A percentile compares a stretch with the other conserved stretches of the same genome.
Evolutionary conservation across 176 grass and related monocot genomes (phyloP).

Genomic region (Bolboschoenus planiculmis): DNA sequence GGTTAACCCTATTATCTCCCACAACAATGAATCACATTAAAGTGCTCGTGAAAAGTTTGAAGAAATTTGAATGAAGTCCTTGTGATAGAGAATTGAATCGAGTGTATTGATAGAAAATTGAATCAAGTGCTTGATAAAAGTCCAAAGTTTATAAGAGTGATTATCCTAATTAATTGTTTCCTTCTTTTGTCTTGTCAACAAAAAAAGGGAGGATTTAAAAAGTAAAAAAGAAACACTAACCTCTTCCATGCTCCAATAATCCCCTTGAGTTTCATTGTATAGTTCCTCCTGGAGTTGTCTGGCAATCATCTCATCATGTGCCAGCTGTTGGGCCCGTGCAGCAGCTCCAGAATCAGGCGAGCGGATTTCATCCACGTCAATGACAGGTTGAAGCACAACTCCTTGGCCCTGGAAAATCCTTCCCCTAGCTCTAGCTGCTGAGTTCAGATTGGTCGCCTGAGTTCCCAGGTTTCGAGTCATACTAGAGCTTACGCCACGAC

Average conservation of each 20-base stretch:
- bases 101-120: not conserved
- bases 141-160: not conserved
- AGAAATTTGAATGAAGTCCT: not conserved
- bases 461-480: slow-evolving; percentile 28
- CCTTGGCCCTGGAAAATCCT: not conserved
- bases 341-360: slow-evolving; percentile 33
- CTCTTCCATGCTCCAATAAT: slow-evolving; percentile 45
- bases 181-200: slow-evolving; percentile 2
- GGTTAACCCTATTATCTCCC: not conserved
- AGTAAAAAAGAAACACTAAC: slow-evolving; percentile 28
- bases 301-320: slow-evolving; percentile 85
- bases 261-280: slow-evolving; percentile 55
- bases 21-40: not conserved
- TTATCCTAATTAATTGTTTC: not conserved
- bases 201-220: not conserved
- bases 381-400: slow-evolving; percentile 33
- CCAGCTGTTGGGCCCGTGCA: slow-evolving; percentile 43
- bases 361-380: slow-evolving; percentile 45
- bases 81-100: not conserved
- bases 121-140: not conserved
- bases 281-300: slow-evolving; percentile 84
- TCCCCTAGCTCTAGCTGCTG: slow-evolving; percentile 22
- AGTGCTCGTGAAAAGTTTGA: not conserved
- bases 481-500: slow-evolving; percentile 5
- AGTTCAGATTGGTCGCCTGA: slow-evolving; percentile 26